Conservation (phyloP, 2,329 filamentous ascomycete species). For the Cladosporium colombiae region DNA sequence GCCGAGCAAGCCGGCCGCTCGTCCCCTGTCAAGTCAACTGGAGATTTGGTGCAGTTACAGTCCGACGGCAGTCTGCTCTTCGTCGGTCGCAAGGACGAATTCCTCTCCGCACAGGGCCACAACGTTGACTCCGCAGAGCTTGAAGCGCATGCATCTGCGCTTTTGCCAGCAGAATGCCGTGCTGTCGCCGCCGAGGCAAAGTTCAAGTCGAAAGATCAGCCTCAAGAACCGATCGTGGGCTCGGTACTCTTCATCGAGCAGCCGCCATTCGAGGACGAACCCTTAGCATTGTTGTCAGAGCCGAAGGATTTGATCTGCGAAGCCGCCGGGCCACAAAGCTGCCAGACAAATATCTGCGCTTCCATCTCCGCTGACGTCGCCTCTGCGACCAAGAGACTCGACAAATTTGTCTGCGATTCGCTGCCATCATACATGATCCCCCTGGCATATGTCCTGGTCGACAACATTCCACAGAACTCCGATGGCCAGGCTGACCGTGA, state of each 20-base stretch:
- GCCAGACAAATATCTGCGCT: conserved; percentile 24
- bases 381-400: conserved; percentile 42
- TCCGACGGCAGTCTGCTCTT: conserved; percentile 44
- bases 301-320: conserved; percentile 28
- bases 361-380: conserved; percentile 37
- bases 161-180: conserved; percentile 37
- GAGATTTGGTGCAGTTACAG: conserved; percentile 27
- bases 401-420: conserved; percentile 45
- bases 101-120: conserved; percentile 76
- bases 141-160: conserved; percentile 41
- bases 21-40: conserved; percentile 32
- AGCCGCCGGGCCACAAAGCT: conserved; percentile 4
- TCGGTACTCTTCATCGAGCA: conserved; percentile 41
- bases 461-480: conserved; percentile 37
- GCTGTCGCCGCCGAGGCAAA: conserved; percentile 32
- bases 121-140: conserved; percentile 76
- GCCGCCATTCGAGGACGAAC: conserved; percentile 29
- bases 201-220: conserved; percentile 22
- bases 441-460: conserved; percentile 45
- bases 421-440: conserved; percentile 54
- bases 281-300: conserved; percentile 32
- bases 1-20: conserved; percentile 21
- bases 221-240: conserved; percentile 13
- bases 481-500: conserved; percentile 38
- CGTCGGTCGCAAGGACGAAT: conserved; percentile 69